Evolutionary conservation across 2,329 filamentous ascomycete genomes (phyloP), one percentile per base, ranked within the genome.

Genomic region (Colletotrichum aenigma): DNA sequence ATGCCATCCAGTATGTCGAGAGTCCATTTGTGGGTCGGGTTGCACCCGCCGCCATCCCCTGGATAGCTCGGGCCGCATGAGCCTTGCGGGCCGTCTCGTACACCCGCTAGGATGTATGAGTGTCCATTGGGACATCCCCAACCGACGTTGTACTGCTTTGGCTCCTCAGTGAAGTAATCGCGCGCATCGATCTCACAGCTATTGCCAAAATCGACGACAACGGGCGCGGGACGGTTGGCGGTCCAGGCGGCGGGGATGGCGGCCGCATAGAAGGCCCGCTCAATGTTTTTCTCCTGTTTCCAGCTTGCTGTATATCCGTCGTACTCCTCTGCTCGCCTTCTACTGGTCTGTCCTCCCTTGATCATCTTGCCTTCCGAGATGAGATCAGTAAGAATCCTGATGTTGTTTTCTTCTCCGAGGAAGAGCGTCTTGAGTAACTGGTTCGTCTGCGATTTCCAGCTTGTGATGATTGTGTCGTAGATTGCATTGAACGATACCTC

Each of bases 101-200:
- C 55, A 1, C 66, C 66, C 32, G 55, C 56, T 3, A 70, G 66
- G 55, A 61, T 70, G 56, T 52, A 70, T 12, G 66, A 70, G 56
- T 61, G 66, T 21, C 66, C 66, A 36, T 62, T 30, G 8, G 34
- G 52, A 21, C 55, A 70, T 24, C n/a, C 26, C 52, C 52, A 61
- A 32, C 66, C 55, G 12, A 24, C 13, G 34, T 70, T 62, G 55
- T 62, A 70, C n/a, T n/a, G 8, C 1, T 28, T 28, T 0, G 66
- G 52, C 66, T 34, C 55, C 24, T 61, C 55, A 24, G 21, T 9
- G 36, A 76, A 73, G 36, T 73, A 76, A 4, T 21, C 24, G 4
- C 55, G 32, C 12, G 69, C 74, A 30, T 76, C 36, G 52, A 76
- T 76, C 18, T 68, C n/a, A 8, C 74, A 76, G 62, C 52, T 30